These are phyloP conservation scores for Begonia masoniana DNA, from an alignment of 306 rosid species.

Conservation along the genomic window DNA sequence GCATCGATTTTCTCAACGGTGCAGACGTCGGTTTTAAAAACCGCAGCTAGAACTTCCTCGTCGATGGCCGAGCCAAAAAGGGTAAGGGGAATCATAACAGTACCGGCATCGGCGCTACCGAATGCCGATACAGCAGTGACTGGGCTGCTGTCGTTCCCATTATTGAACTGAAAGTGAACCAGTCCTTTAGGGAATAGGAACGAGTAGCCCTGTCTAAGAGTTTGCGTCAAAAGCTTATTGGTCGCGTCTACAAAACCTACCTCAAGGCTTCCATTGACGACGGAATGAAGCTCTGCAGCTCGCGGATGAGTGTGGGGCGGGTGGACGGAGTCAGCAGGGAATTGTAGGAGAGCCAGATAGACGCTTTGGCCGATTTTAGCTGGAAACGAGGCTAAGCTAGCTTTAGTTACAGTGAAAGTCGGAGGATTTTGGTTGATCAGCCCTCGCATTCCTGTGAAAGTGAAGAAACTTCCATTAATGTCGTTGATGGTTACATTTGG, in stretches of 20 bases:
- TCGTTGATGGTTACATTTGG: neutral
- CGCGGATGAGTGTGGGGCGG: slow-evolving; percentile 26
- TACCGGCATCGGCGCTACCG: slow-evolving; percentile 27
- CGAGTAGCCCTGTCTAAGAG: slow-evolving; percentile 20
- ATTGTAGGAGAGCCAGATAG: slow-evolving; percentile 9
- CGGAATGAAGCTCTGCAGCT: slow-evolving; percentile 19
- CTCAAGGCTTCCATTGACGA: slow-evolving; percentile 14
- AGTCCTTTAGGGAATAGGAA: slow-evolving; percentile 26
- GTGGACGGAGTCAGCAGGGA: slow-evolving; percentile 11
- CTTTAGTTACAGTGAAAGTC: slow-evolving; percentile 1
- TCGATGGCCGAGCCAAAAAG: slow-evolving; percentile 15
- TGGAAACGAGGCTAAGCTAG: slow-evolving; percentile 7
- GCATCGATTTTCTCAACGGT: slow-evolving; percentile 13
- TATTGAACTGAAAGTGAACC: slow-evolving; percentile 21
- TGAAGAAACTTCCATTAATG: slow-evolving; percentile 10
- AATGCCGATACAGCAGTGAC: slow-evolving; percentile 21
- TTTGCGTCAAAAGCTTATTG: slow-evolving; percentile 9
- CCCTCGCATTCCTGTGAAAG: slow-evolving; percentile 6
- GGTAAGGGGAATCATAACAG: slow-evolving; percentile 11
- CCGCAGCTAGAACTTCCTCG: slow-evolving; percentile 11
- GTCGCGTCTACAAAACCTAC: slow-evolving; percentile 22
- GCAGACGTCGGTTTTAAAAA: slow-evolving; percentile 14
- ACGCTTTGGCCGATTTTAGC: slow-evolving; percentile 16
- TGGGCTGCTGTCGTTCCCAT: neutral
- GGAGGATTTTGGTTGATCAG: neutral